Conservation (phyloP, 192 early-diverging fungal species). For the Coemansia sp. region DNA sequence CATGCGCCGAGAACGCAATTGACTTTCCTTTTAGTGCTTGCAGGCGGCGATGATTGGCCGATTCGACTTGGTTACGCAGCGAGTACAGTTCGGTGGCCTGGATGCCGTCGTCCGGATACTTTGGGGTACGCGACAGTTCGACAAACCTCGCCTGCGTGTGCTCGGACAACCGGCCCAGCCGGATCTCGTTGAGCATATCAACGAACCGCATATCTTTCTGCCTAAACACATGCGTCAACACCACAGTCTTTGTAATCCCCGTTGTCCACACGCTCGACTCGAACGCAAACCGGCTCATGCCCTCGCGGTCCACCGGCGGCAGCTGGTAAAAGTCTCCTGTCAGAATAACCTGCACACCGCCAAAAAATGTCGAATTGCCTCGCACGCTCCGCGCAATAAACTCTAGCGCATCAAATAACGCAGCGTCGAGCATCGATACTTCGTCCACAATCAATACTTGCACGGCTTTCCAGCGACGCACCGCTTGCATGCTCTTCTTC, state of each 20-base stretch:
- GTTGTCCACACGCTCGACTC: conserved; percentile 59
- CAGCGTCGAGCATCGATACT: conserved; percentile 73
- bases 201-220: conserved; percentile 81
- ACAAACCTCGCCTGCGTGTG: conserved; percentile 56
- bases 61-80: conserved; percentile 71
- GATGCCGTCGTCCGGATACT: conserved; percentile 60
- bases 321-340: conserved; percentile 84
- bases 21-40: conserved; percentile 53
- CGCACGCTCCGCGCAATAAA: conserved; percentile 57
- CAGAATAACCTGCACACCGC: conserved; percentile 72
- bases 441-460: conserved; percentile 76
- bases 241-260: conserved; percentile 56
- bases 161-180: conserved; percentile 64
- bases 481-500: conserved; percentile 32
- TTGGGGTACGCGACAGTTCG: conserved; percentile 51
- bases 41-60: conserved; percentile 62
- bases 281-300: conserved; percentile 60
- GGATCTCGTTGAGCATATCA: conserved; percentile 82
- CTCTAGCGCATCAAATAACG: conserved; percentile 72
- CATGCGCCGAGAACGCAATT: conserved; percentile 51
- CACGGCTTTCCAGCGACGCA: conserved; percentile 59
- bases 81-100: conserved; percentile 73
- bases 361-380: conserved; percentile 57
- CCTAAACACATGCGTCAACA: conserved; percentile 78
- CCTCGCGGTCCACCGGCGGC: conserved; percentile 62